A percentile compares a stretch with the other conserved stretches of the same genome.
Evolutionary conservation across 1,284 basidiomycete species (phyloP).

Genomic region (Leucoagaricus sp.): DNA sequence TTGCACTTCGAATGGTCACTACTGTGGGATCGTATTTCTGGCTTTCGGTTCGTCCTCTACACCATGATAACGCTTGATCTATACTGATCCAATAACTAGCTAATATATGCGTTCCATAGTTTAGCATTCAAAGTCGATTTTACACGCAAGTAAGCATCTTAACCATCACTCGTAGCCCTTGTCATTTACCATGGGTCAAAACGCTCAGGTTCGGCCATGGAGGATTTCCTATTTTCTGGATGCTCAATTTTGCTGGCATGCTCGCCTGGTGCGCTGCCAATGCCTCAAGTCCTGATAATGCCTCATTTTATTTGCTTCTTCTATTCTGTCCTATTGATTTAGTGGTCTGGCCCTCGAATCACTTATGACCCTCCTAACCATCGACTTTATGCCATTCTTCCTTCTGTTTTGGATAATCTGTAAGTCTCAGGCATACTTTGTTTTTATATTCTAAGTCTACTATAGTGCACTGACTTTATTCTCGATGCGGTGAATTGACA

Average conservation of each 20-base stretch:
- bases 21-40: too few species aligned
- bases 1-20: too few species aligned
- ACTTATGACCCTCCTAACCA: slow-evolving; percentile 56
- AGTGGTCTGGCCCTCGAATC: slow-evolving; percentile 64
- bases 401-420: slow-evolving; percentile 68
- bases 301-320: background rate
- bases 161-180: too few species aligned
- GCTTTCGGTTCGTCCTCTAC: too few species aligned
- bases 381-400: slow-evolving; percentile 56
- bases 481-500: slow-evolving; percentile 24
- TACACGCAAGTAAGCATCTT: too few species aligned
- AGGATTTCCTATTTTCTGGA: slow-evolving; percentile 79
- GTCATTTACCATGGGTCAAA: too few species aligned
- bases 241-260: slow-evolving; percentile 69
- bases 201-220: slow-evolving; percentile 52
- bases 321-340: background rate
- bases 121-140: too few species aligned
- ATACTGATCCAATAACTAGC: too few species aligned
- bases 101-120: too few species aligned
- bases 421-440: slow-evolving; percentile 26
- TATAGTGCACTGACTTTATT: too few species aligned
- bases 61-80: too few species aligned
- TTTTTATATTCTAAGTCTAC: too few species aligned
- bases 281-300: slow-evolving; percentile 15
- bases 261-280: slow-evolving; percentile 49